These are phyloP conservation scores for Kwoniella heveanensis DNA, from an alignment of 768 basidiomycete species.

Conservation along the genomic window DNA sequence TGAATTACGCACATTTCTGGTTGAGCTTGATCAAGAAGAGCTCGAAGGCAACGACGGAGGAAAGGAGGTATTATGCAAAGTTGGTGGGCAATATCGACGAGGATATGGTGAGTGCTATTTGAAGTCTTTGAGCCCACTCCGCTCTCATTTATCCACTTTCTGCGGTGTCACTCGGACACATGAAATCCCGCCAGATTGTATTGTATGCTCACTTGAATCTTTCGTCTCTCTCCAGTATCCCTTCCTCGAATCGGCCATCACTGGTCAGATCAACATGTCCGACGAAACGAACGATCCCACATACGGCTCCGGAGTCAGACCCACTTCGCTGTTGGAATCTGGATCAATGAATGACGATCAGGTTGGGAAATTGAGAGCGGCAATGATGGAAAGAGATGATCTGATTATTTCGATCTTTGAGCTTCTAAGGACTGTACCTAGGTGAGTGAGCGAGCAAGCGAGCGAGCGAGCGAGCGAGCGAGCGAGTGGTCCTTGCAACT, in stretches of 20 bases:
- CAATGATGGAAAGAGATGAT: conserved; percentile 80
- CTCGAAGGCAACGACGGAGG: conserved; percentile 65
- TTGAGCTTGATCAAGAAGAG: conserved; percentile 77
- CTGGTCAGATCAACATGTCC: conserved; percentile 70
- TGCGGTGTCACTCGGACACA: no score
- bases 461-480: no score
- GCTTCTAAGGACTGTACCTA: conserved; percentile 80
- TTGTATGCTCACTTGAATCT: background rate
- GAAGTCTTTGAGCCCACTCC: no score
- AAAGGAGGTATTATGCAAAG: conserved; percentile 82
- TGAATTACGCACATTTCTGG: conserved; percentile 73
- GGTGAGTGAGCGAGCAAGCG: conserved; percentile 64
- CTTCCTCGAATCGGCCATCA: conserved; percentile 91
- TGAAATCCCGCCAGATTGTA: no score
- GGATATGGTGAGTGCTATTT: conserved; percentile 66
- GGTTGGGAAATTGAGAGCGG: conserved; percentile 75
- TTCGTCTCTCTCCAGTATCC: conserved; percentile 67
- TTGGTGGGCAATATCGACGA: conserved; percentile 87
- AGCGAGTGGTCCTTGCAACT: no score
- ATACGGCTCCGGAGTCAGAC: conserved; percentile 5
- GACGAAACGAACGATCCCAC: conserved; percentile 22
- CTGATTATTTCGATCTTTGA: conserved; percentile 81
- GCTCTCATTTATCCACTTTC: no score
- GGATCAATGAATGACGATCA: conserved; percentile 65
- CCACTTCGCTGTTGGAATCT: conserved; percentile 41